A percentile compares a stretch with the other conserved stretches of the same genome.
phyloP scores from a whole-genome alignment of 805 yeast species.

The Priceomyces carsonii region DNA sequence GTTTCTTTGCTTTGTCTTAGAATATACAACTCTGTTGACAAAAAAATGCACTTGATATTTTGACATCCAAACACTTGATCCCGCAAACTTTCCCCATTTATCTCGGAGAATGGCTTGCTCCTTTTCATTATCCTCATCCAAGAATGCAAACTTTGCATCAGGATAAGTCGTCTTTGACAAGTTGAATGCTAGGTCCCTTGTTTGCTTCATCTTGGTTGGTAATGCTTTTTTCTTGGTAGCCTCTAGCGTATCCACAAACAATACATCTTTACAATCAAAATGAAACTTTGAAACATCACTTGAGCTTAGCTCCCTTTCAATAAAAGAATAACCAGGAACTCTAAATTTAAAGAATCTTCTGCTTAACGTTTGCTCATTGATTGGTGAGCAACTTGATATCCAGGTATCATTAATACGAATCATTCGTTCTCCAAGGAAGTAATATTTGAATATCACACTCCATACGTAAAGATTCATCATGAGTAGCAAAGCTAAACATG shows the following conservation, averaged over 20 bases:
- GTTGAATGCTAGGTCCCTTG: constrained; percentile 11
- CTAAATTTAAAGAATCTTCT: neutral
- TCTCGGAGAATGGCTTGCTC: constrained; percentile 10
- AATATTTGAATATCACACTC: neutral
- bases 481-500: neutral
- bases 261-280: constrained; percentile 3
- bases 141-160: constrained; percentile 11
- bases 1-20: constrained; percentile 4
- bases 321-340: constrained; percentile 7
- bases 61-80: constrained; percentile 10
- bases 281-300: neutral
- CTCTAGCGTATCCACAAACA: neutral
- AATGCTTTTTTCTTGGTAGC: constrained; percentile 1
- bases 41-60: constrained; percentile 9
- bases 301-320: constrained; percentile 2
- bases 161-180: constrained; percentile 8
- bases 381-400: constrained; percentile 2
- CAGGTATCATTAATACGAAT: neutral
- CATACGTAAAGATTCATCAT: neutral
- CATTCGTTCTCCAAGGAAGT: neutral
- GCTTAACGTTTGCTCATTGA: neutral
- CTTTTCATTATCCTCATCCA: constrained; percentile 11
- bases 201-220: constrained; percentile 7
- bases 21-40: constrained; percentile 10
- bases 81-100: constrained; percentile 16